Evolutionary conservation across 768 basidiomycete species (phyloP), one percentile per base, ranked within the genome.

Genomic region (Russula sp.): DNA sequence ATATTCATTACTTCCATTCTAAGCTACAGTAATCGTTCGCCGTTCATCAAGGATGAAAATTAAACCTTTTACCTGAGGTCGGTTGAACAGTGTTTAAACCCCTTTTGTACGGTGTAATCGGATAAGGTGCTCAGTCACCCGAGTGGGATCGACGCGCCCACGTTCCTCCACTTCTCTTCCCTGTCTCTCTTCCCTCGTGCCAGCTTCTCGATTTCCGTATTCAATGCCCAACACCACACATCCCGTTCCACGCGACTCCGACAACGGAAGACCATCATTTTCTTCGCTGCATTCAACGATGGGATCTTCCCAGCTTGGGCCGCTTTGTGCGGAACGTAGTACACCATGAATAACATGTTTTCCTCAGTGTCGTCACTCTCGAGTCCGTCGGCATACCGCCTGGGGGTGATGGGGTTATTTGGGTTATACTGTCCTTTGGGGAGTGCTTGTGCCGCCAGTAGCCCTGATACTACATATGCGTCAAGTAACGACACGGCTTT

Each of bases 141-240:
- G 40, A 52, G 59, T 24, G 55, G 59, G 38, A 69, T 59, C 64
- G 91, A 71, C 61, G 79, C 80, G 9, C 92, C 93, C 11, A 79
- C 79, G 59, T 86, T 83, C 72, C 89, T 80, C 70, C 91, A 73
- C 69, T 74, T 81, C 48, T 79, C 80, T 73, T 95, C 94, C 67
- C 91, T 78, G 22, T 81, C 83, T 65, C 72, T 77, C 70, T 86
- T 84, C 10, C 76, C 75, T 71, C 91, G 79, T 44, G 84, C 84
- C 16, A 89, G 76, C 72, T 85, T 86, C 75, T 98, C 94, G 66
- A 97, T 93, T 76, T 96, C 93, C 51, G 83, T 83, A 65, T 92
- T 94, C 69, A 98, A 76, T 0, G 92, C 92, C 89, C 91, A 97
- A 69, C 93, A 93, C 95, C 95, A 98, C 32, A 88, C 81, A 74